These are phyloP conservation scores for Balansia obtecta DNA, from an alignment of 2,329 filamentous ascomycete genomes.

Conservation along the genomic window DNA sequence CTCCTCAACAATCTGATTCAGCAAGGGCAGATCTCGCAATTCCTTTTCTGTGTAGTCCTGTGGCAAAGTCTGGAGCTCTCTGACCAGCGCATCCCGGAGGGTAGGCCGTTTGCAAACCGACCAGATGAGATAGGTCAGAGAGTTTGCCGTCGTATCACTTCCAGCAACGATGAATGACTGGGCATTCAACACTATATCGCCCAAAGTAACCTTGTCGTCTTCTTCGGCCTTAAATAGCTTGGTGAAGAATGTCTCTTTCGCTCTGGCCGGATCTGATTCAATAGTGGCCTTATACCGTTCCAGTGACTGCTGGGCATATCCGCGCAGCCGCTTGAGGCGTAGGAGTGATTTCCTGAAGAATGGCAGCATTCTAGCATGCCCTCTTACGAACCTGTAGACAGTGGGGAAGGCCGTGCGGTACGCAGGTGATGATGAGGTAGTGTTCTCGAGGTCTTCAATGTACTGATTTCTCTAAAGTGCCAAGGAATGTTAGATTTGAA, in stretches of 20 bases:
- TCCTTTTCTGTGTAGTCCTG: conserved; percentile 10
- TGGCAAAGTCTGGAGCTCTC: conserved; percentile 24
- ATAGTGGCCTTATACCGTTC: conserved; percentile 14
- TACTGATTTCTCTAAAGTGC: conserved; percentile 21
- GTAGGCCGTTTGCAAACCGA: conserved; percentile 18
- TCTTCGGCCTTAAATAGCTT: conserved; percentile 24
- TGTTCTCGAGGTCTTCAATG: conserved; percentile 22
- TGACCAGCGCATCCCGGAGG: conserved; percentile 19
- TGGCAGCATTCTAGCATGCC: conserved; percentile 12
- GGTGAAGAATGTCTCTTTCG: conserved; percentile 23
- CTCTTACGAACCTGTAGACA: conserved; percentile 12
- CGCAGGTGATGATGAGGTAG: conserved; percentile 12
- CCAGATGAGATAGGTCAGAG: conserved; percentile 36
- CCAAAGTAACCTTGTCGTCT: conserved; percentile 12
- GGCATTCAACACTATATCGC: conserved; percentile 28
- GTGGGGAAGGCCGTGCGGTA: conserved; percentile 17
- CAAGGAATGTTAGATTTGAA: background rate
- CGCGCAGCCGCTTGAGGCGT: conserved; percentile 8
- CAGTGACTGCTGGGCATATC: conserved; percentile 18
- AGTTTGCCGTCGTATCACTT: conserved; percentile 37
- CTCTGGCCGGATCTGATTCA: conserved; percentile 9
- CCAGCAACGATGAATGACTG: conserved; percentile 35
- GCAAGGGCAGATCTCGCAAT: conserved; percentile 20
- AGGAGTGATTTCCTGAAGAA: conserved; percentile 8
- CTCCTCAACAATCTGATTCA: conserved; percentile 32